Conservation (phyloP, 129 eudicot species). For the Flaveria bidentis region DNA sequence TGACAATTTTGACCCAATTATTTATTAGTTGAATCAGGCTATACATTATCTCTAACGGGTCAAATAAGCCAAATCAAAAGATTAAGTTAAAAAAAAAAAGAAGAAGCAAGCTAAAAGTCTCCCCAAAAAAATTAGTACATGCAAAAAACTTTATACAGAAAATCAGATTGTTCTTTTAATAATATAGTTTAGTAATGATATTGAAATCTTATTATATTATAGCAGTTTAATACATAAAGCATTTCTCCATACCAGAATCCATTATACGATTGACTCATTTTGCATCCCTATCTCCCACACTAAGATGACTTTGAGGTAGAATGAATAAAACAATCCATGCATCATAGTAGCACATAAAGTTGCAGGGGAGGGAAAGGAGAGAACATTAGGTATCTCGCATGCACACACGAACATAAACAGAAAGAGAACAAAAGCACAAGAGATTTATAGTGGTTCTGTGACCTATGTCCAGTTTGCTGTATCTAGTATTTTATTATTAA, state of each 20-base stretch:
- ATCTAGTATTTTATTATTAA: too few species aligned
- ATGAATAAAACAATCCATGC: not conserved
- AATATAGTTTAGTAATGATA: not conserved
- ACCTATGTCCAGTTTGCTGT: too few species aligned
- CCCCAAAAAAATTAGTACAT: not conserved
- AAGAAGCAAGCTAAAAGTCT: not conserved
- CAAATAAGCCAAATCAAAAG: not conserved
- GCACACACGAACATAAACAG: too few species aligned
- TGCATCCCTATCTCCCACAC: not conserved
- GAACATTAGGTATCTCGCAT: too few species aligned
- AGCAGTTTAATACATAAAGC: not conserved
- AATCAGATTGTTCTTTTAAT: not conserved
- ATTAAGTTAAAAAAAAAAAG: not conserved
- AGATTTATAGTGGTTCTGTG: too few species aligned
- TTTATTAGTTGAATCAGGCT: not conserved
- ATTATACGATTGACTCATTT: not conserved
- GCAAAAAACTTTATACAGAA: not conserved
- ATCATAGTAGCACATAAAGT: constrained; percentile 11
- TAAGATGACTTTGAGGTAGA: not conserved
- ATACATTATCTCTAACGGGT: not conserved
- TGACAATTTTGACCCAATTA: not conserved
- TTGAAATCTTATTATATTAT: not conserved
- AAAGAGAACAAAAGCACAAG: too few species aligned
- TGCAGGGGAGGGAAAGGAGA: not conserved
- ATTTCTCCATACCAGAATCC: not conserved